Conservation (phyloP, 495 filamentous ascomycete genomes). For the Xylaria palmicola region DNA sequence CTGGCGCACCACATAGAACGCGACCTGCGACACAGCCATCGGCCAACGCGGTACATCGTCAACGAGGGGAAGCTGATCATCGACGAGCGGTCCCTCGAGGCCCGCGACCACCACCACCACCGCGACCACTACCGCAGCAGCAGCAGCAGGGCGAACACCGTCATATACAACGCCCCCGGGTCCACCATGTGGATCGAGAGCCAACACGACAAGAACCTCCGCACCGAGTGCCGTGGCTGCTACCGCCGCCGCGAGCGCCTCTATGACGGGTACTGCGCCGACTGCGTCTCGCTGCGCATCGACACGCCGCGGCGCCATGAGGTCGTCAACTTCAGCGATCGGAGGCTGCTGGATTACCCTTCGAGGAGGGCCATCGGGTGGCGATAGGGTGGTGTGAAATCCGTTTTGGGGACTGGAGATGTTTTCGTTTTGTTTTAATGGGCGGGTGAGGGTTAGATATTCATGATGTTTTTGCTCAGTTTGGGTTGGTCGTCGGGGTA, state of each 20-base stretch:
- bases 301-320: background rate
- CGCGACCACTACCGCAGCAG: slow-evolving; percentile 1
- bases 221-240: slow-evolving; percentile 26
- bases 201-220: slow-evolving; percentile 14
- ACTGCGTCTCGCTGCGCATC: slow-evolving; percentile 13
- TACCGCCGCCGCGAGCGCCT: slow-evolving; percentile 11
- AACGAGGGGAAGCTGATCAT: slow-evolving; percentile 24
- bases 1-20: slow-evolving; percentile 9
- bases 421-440: too few relatives aligned
- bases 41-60: slow-evolving; percentile 23
- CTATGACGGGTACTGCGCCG: slow-evolving; percentile 20
- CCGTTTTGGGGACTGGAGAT: background rate
- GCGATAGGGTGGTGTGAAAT: background rate
- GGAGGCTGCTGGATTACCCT: slow-evolving; percentile 3
- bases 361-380: slow-evolving; percentile 16
- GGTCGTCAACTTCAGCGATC: background rate
- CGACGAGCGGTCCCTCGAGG: slow-evolving; percentile 8
- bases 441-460: background rate
- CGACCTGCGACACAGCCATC: slow-evolving; percentile 3
- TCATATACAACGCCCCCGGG: slow-evolving; percentile 33
- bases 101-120: background rate
- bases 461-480: background rate
- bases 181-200: slow-evolving; percentile 19
- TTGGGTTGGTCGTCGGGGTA: background rate
- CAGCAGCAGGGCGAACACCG: slow-evolving; percentile 14